Base-by-base conservation (phyloP, 257 asterid genomes). In the Parsonsia alboflavescens region DNA sequence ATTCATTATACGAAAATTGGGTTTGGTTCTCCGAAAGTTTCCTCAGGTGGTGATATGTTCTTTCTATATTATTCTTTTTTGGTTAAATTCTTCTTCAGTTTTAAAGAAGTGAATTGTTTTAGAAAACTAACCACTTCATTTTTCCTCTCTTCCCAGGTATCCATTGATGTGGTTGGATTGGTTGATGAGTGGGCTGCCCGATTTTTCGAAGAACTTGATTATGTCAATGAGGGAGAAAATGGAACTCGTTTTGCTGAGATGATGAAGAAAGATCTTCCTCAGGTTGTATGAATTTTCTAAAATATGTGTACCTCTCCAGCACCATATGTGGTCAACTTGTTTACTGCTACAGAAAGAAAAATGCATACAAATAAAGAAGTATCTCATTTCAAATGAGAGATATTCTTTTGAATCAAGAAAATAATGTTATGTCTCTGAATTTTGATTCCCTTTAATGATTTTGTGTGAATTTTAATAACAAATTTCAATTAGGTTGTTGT, bases 171-270 rank as follows among this genome's bases (percentile, higher is more conserved):
- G 83, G 99, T 95, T 78, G 99, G 99, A 72, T 81, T 95, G 84
- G 99, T 95, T 52, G 99, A 95, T 54, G 99, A 95, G 88, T 95
- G 99, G 99, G 99, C 99, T 80, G 92, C 99, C 61, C 98, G 99
- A 48, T 95, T 92, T 82, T 95, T 95, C 62, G 99, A 95, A 86
- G 99, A 95, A 86, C 98, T 95, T 75, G 99, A 95, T 88, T 95
- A 95, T 78, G 69, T 95, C 71, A 92, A 89, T 74, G 99, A 95
- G 86, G 99, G 99, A 57, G 92, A 95, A 87, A 92, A 95, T 82
- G 99, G 99, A 80, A 90, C 90, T 48, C 36, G 79, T 66, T 95
- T 95, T 84, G 97, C 99, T 77, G 99, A 88, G 79, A 90, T 92
- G 98, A 92, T 95, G 96, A 81, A 86, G 85, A 88, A 90, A 83